phyloP scores from a whole-genome alignment of 306 rosid species.

The Prunus fruticosa region DNA sequence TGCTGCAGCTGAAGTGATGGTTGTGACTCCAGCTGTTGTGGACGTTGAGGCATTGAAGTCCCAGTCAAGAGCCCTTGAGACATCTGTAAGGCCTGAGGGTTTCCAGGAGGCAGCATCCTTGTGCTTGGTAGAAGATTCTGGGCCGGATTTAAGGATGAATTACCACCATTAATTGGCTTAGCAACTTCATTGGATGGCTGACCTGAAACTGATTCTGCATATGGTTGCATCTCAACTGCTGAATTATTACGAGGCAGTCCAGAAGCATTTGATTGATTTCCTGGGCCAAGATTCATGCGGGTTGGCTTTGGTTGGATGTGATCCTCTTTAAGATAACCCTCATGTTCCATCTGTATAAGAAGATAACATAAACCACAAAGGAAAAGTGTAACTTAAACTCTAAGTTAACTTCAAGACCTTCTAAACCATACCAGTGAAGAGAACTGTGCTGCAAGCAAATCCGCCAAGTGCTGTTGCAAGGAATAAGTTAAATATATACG shows the following conservation, averaged over 20 bases:
- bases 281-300: conserved; percentile 39
- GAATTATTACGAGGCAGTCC: conserved; percentile 46
- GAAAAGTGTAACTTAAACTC: conserved; percentile 1
- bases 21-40: conserved; percentile 72
- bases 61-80: conserved; percentile 83
- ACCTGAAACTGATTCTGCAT: conserved; percentile 56
- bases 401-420: not conserved
- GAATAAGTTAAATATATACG: conserved; percentile 21
- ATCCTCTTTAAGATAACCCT: conserved; percentile 57
- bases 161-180: conserved; percentile 46
- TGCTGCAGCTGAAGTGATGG: conserved; percentile 47
- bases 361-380: conserved; percentile 18
- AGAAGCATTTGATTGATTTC: conserved; percentile 50
- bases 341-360: conserved; percentile 60
- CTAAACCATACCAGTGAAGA: conserved; percentile 57
- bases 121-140: conserved; percentile 62
- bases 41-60: conserved; percentile 63
- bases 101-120: conserved; percentile 93
- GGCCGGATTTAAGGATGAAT: conserved; percentile 52
- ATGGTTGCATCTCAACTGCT: conserved; percentile 67
- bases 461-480: conserved; percentile 77
- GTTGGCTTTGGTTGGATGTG: conserved; percentile 54
- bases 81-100: conserved; percentile 80
- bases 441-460: conserved; percentile 77
- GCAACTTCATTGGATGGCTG: conserved; percentile 64